Evolutionary conservation across 306 rosid species (phyloP).

Genomic region (Alnus rubra): DNA sequence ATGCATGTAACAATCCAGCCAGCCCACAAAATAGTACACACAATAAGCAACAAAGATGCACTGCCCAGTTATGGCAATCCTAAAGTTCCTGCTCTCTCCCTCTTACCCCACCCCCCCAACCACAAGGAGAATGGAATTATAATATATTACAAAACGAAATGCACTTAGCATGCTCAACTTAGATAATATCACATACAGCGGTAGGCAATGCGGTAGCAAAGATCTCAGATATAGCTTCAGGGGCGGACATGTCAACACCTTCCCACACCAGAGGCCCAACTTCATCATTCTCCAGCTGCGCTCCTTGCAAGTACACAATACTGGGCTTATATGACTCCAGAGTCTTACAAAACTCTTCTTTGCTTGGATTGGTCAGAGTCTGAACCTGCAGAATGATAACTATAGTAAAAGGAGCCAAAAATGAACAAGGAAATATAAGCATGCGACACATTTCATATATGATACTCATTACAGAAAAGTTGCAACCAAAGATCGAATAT

Average conservation of each 20-base stretch:
- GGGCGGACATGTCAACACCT: conserved; percentile 59
- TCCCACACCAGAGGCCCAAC: conserved; percentile 81
- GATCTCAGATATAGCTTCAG: conserved; percentile 67
- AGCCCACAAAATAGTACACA: neutral
- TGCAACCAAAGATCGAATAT: conserved; percentile 6
- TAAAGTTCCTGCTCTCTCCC: too few relatives aligned
- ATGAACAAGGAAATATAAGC: neutral
- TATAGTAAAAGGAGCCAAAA: neutral
- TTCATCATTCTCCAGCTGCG: conserved; percentile 63
- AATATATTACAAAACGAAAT: neutral
- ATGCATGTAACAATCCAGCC: neutral
- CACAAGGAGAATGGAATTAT: neutral
- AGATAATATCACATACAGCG: conserved; percentile 56
- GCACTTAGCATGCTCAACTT: conserved; percentile 7
- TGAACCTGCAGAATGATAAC: conserved; percentile 63
- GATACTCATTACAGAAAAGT: neutral
- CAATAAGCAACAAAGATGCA: neutral
- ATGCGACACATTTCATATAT: neutral
- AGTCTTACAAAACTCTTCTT: conserved; percentile 62
- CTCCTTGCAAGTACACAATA: conserved; percentile 88
- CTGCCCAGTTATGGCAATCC: neutral
- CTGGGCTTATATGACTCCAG: conserved; percentile 75
- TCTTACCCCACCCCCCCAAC: neutral
- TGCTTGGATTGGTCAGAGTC: conserved; percentile 69
- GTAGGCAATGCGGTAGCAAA: conserved; percentile 71